phyloP scores from a whole-genome alignment of 2,329 filamentous ascomycete species.

The Aspergillus chevalieri region DNA sequence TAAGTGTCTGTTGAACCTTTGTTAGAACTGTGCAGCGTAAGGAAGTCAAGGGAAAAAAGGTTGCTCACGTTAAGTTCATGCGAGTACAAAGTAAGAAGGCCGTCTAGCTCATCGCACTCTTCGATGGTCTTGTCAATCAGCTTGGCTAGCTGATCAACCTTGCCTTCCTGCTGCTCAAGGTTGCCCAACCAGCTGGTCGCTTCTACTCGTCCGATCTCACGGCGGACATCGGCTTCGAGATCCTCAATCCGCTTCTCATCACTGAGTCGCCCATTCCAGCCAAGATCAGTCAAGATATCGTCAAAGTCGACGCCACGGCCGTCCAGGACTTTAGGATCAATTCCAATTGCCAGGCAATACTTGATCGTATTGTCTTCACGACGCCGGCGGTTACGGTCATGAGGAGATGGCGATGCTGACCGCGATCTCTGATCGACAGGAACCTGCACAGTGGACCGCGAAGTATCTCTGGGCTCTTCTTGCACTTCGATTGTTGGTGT shows the following conservation, averaged over 20 bases:
- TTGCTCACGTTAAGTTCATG: slow-evolving; percentile 81
- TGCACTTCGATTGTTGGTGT: slow-evolving; percentile 17
- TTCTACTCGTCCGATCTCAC: slow-evolving; percentile 84
- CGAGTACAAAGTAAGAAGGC: slow-evolving; percentile 85
- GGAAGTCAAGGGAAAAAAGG: neutral
- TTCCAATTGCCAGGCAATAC: slow-evolving; percentile 69
- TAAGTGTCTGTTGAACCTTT: slow-evolving; percentile 63
- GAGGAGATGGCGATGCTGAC: slow-evolving; percentile 33
- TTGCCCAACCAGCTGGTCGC: slow-evolving; percentile 88
- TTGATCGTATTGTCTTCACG: slow-evolving; percentile 69
- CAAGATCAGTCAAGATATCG: slow-evolving; percentile 75
- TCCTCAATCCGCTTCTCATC: slow-evolving; percentile 70
- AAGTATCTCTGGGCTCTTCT: slow-evolving; percentile 17
- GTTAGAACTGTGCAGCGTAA: slow-evolving; percentile 16
- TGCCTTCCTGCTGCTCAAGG: slow-evolving; percentile 77
- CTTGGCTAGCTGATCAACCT: slow-evolving; percentile 76
- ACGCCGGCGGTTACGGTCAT: slow-evolving; percentile 54
- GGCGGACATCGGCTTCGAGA: slow-evolving; percentile 73
- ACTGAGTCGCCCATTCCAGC: slow-evolving; percentile 76
- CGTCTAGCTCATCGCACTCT: slow-evolving; percentile 94
- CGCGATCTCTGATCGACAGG: slow-evolving; percentile 21
- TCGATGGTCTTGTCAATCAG: slow-evolving; percentile 85
- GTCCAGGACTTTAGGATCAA: slow-evolving; percentile 71
- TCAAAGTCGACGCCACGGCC: slow-evolving; percentile 74
- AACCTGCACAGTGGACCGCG: slow-evolving; percentile 16